Evolutionary conservation across 129 eudicot genomes (phyloP).

Genomic region (Artemisia annua): DNA sequence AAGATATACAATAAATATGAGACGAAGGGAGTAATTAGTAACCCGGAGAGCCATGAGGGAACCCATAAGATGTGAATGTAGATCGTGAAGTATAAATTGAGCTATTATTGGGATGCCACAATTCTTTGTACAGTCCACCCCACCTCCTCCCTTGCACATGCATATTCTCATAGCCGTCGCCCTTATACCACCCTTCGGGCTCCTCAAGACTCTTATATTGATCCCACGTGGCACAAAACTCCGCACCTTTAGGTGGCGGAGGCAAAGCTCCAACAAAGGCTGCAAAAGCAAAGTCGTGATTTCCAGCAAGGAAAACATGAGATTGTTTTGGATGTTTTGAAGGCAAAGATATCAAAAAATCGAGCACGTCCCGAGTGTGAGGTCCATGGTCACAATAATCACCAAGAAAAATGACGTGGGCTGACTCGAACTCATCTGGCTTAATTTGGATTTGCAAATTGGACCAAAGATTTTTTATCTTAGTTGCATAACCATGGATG

Average conservation of each 20-base stretch:
- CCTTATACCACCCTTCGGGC: slow-evolving; percentile 86
- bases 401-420: slow-evolving; percentile 66
- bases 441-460: slow-evolving; percentile 32
- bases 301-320: slow-evolving; percentile 78
- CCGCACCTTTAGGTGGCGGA: slow-evolving; percentile 47
- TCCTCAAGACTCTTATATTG: slow-evolving; percentile 61
- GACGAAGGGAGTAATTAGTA: too few relatives aligned
- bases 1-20: too few relatives aligned
- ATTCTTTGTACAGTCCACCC: slow-evolving; percentile 57
- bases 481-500: slow-evolving; percentile 26
- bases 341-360: slow-evolving; percentile 63
- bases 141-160: slow-evolving; percentile 88
- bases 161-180: slow-evolving; percentile 68
- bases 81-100: slow-evolving; percentile 73
- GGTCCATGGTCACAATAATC: slow-evolving; percentile 92
- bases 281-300: slow-evolving; percentile 82
- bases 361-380: slow-evolving; percentile 55
- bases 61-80: slow-evolving; percentile 82
- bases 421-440: slow-evolving; percentile 19
- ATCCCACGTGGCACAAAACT: slow-evolving; percentile 62
- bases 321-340: slow-evolving; percentile 73
- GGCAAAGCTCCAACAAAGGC: slow-evolving; percentile 76
- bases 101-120: slow-evolving; percentile 58
- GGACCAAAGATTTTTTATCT: slow-evolving; percentile 41
- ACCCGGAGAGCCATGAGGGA: slow-evolving; percentile 75